Evolutionary conservation across 345 rosid species (phyloP).

Genomic region (Raphanus sativus): DNA sequence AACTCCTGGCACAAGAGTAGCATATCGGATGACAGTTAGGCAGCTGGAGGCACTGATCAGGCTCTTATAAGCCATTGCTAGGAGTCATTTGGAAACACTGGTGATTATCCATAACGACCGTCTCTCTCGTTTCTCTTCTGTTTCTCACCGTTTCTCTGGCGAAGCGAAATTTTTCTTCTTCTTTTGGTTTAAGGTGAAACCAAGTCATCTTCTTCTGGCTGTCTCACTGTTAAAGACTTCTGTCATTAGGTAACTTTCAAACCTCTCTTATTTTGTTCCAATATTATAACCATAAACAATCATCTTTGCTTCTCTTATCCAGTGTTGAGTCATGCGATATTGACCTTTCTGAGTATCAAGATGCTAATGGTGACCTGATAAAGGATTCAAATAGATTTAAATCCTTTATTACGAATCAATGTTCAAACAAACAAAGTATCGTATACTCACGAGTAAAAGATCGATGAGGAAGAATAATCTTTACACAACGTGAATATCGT

Average conservation of each 20-base stretch:
- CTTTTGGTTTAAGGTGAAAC: conserved; percentile 52
- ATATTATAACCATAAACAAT: background rate
- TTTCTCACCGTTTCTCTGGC: background rate
- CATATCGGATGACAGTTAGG: conserved; percentile 96
- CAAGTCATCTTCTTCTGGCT: conserved; percentile 70
- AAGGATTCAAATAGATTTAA: too few species aligned
- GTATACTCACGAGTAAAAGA: too few species aligned
- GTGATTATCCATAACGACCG: conserved; percentile 34
- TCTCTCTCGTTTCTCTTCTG: background rate
- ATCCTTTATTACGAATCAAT: too few species aligned
- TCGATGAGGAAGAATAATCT: too few species aligned
- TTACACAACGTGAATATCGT: too few species aligned
- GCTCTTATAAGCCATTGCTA: conserved; percentile 93
- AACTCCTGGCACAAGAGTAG: conserved; percentile 86
- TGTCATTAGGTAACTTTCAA: conserved; percentile 59
- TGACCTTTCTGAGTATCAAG: conserved; percentile 96
- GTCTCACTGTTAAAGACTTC: conserved; percentile 76
- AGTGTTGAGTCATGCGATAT: conserved; percentile 96
- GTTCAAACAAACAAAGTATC: too few species aligned
- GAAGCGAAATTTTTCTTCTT: background rate
- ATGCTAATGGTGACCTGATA: conserved; percentile 40
- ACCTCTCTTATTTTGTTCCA: background rate
- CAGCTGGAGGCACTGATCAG: conserved; percentile 94
- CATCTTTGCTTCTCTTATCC: conserved; percentile 28
- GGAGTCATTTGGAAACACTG: conserved; percentile 76